Percentiles rank a stretch among this genome's conserved stretches.
These are phyloP conservation scores for Globisporangium paddicum DNA, from an alignment of 352 stramenopile species.

Conservation along the genomic window DNA sequence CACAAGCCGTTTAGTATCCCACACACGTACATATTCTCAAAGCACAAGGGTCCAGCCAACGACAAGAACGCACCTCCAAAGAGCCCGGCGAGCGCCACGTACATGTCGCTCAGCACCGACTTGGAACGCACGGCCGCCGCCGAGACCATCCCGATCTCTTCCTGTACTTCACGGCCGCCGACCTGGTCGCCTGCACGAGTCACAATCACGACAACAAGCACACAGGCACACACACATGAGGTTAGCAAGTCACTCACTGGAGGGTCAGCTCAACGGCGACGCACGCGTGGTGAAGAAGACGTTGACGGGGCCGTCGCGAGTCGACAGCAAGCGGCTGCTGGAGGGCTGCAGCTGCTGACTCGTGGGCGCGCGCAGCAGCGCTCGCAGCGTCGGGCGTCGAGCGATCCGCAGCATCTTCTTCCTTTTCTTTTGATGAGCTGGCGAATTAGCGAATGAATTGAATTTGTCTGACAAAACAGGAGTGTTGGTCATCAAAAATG, in stretches of 20 bases:
- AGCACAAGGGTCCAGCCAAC: not conserved
- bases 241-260: not conserved
- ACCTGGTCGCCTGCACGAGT: conserved; percentile 49
- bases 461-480: not conserved
- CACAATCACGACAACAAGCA: not conserved
- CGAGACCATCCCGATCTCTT: conserved; percentile 75
- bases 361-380: not conserved
- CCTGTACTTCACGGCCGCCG: conserved; percentile 55
- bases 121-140: conserved; percentile 76
- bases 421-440: too few relatives aligned
- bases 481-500: not conserved
- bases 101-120: conserved; percentile 80
- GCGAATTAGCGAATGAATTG: not conserved
- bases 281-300: conserved; percentile 75
- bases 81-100: conserved; percentile 61
- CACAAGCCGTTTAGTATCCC: not conserved
- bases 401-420: conserved; percentile 13
- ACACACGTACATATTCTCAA: not conserved
- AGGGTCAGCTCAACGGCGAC: not conserved
- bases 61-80: conserved; percentile 54
- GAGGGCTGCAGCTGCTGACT: not conserved
- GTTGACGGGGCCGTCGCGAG: conserved; percentile 10
- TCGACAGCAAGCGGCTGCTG: conserved; percentile 8
- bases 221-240: not conserved
- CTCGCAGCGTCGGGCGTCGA: conserved; percentile 5